Percentiles rank a stretch among this genome's conserved stretches.
Evolutionary conservation across 2,329 filamentous ascomycete genomes (phyloP).

Genomic region (Pyrenophora graminea): DNA sequence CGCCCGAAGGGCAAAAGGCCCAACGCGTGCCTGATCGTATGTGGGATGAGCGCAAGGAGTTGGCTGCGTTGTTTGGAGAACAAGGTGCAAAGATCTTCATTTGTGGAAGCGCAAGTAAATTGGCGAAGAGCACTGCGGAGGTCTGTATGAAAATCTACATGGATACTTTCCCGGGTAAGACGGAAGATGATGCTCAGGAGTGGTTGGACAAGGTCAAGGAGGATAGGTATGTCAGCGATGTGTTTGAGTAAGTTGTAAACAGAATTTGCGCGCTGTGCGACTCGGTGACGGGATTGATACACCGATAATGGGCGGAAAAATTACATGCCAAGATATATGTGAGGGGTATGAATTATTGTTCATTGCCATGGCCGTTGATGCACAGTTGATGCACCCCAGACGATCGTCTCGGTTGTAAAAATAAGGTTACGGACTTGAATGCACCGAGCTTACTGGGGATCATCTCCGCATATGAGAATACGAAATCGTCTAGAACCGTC

Average conservation of each 20-base stretch:
- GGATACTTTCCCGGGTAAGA: slow-evolving; percentile 6
- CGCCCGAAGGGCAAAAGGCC: slow-evolving; percentile 63
- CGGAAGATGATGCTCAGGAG: slow-evolving; percentile 2
- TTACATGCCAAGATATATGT: not conserved
- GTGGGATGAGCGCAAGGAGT: slow-evolving; percentile 50
- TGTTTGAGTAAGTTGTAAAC: slow-evolving; percentile 4
- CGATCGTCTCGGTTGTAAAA: not conserved
- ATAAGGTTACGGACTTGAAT: not conserved
- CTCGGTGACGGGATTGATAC: slow-evolving; percentile 5
- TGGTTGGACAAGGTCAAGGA: slow-evolving; percentile 11
- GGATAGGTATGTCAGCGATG: slow-evolving; percentile 11
- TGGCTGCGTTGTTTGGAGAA: slow-evolving; percentile 48
- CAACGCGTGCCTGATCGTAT: slow-evolving; percentile 57
- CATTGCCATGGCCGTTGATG: not conserved
- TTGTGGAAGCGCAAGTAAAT: slow-evolving; percentile 60
- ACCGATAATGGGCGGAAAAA: slow-evolving; percentile 5
- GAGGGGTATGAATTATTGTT: not conserved
- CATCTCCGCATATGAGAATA: not conserved
- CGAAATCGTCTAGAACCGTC: not conserved
- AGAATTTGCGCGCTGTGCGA: not conserved
- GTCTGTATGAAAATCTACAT: slow-evolving; percentile 30
- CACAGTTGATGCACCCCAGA: not conserved
- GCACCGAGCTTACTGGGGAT: not conserved
- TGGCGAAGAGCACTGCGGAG: slow-evolving; percentile 45
- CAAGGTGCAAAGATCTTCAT: slow-evolving; percentile 61